Conservation (phyloP, 208 protist genomes). For the Trypanosoma theileri region DNA sequence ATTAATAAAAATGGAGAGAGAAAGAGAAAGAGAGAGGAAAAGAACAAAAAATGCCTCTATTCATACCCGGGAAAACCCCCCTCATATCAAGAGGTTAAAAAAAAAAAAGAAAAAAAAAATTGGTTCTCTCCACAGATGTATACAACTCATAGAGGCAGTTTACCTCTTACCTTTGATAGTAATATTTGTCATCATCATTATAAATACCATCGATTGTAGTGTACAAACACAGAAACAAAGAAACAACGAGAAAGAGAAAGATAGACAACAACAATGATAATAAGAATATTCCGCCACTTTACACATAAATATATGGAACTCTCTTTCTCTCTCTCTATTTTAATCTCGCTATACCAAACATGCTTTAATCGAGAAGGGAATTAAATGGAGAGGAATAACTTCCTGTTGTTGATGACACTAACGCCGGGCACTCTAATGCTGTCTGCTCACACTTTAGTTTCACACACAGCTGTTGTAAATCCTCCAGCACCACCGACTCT, state of each 20-base stretch:
- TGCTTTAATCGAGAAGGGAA: not conserved
- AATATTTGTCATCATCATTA: not conserved
- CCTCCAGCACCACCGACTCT: not conserved
- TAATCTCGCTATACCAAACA: not conserved
- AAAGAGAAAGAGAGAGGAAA: no score
- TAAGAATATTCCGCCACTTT: not conserved
- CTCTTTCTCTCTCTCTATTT: no score
- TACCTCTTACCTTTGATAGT: no score
- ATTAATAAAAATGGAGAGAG: no score
- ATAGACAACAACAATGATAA: slow-evolving; percentile 10
- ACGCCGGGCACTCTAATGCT: slow-evolving; percentile 2
- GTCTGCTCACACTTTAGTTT: not conserved
- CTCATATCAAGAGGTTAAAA: no score
- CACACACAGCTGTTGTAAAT: not conserved
- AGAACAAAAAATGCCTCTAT: no score
- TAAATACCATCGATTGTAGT: slow-evolving; percentile 7
- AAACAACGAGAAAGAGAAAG: slow-evolving; percentile 5
- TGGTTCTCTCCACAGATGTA: no score
- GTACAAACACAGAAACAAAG: not conserved
- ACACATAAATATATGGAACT: no score
- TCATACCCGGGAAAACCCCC: no score
- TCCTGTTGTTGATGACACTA: not conserved
- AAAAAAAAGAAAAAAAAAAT: no score
- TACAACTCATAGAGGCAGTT: no score
- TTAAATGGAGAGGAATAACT: slow-evolving; percentile 4